Evolutionary conservation across 2,329 filamentous ascomycete genomes (phyloP), one percentile per base, ranked within the genome.

Genomic region (Plenodomus biglobosus): DNA sequence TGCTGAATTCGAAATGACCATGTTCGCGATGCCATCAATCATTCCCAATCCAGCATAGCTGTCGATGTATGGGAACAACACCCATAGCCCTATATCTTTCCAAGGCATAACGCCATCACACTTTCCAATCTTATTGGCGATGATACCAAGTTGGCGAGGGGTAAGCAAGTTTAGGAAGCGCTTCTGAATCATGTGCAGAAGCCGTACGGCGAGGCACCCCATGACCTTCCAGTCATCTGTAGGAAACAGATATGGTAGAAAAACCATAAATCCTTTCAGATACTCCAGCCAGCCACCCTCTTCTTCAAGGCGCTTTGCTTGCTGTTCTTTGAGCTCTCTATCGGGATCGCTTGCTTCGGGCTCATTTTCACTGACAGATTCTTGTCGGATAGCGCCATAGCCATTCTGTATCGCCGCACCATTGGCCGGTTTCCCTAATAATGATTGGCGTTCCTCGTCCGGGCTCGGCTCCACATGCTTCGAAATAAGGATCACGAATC

Each of bases 181-280:
- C n/a, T n/a, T n/a, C n/a, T n/a, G n/a, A n/a, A n/a, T n/a, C n/a
- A n/a, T 24, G 22, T 24, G 22, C 5, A 5, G 22, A 24, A 24
- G 22, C 22, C 5, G 22, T n/a, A 24, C 22, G 22, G 10, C 5
- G 5, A 24, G 22, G 10, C 47, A 49, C 5, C 44, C 46, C 24
- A 46, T 6, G 4, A 10, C 21, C 16, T 49, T 40, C 24, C 76
- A 76, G 59, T 86, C 81, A 35, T 83, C 79, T 42, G 82, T 78
- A 1, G 90, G 90, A 83, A 87, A 90, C 20, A 95, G 76, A 61
- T 89, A 87, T 0, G 88, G 89, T 24, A 91, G 77, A 65, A 95
- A 86, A 36, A 92, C 67, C 59, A 74, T 76, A 73, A 90, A 94
- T 13, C 85, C 83, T 65, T 86, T 88, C 24, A 85, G 76, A 62